phyloP scores from a whole-genome alignment of 371 early-diverging fungal species.

The Circinella umbellata region DNA sequence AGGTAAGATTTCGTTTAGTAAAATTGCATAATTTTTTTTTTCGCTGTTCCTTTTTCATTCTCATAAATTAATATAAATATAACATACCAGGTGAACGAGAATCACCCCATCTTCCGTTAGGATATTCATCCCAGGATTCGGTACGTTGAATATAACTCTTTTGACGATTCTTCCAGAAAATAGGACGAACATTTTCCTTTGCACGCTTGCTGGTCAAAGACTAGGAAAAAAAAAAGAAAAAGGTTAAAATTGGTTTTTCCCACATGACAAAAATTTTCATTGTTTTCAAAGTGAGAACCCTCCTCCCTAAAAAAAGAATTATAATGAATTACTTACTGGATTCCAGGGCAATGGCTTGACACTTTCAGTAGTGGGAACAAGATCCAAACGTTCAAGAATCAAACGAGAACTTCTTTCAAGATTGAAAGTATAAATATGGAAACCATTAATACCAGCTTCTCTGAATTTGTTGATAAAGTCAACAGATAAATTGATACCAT shows the following conservation, averaged over 20 bases:
- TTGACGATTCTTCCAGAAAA: conserved; percentile 96
- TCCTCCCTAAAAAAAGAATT: too few species aligned
- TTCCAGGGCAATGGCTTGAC: conserved; percentile 93
- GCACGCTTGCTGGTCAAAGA: conserved; percentile 78
- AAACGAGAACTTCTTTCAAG: conserved; percentile 85
- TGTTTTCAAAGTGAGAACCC: too few species aligned
- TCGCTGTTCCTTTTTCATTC: too few species aligned
- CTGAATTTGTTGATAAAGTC: conserved; percentile 78
- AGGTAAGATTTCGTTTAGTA: too few species aligned
- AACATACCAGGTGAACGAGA: conserved; percentile 76
- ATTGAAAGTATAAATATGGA: conserved; percentile 92
- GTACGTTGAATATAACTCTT: conserved; percentile 93
- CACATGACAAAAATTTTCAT: too few species aligned
- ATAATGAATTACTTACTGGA: conserved; percentile 58
- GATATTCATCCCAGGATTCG: conserved; percentile 97
- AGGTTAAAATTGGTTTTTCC: not conserved
- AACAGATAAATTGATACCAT: conserved; percentile 85
- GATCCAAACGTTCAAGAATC: conserved; percentile 81
- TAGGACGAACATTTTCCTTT: conserved; percentile 95
- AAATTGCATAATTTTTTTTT: too few species aligned
- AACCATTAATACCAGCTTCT: conserved; percentile 71
- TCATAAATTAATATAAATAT: not conserved
- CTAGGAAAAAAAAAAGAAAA: not conserved
- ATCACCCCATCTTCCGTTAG: conserved; percentile 98
- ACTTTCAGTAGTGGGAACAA: conserved; percentile 79